Evolutionary conservation across 352 stramenopile species (phyloP), one percentile per base, ranked within the genome.

Genomic region (Elongisporangium anandrum): DNA sequence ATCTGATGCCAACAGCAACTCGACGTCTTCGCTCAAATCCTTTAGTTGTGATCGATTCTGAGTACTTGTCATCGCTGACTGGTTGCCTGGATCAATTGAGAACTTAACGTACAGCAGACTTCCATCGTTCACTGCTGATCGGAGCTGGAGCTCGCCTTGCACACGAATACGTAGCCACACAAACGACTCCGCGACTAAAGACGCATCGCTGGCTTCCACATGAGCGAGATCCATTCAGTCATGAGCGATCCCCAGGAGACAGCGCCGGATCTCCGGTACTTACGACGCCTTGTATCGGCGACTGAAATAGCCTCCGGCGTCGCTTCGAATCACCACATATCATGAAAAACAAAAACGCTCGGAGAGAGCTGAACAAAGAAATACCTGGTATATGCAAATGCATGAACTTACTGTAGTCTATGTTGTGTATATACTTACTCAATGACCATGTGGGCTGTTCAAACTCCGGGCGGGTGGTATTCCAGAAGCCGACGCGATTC

Each of bases 381-480:
- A 34, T 34, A 34, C 7, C 3, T 34, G 7, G 7, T 34, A 34
- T 34, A 34, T 34, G 9, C n/a, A n/a, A n/a, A n/a, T n/a, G n/a
- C 48, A 52, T 26, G 22, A 52, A 26, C 22, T 22, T 52, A 24
- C 48, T 2, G 8, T 15, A 19, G 48, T 52, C 48, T 52, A 24
- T 52, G 7, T 26, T 24, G 19, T 52, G 22, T 9, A n/a, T n/a
- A n/a, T n/a, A 24, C 19, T 52, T 52, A 15, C 48, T 52, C 19
- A 26, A 1, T 52, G 48, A 52, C 4, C 48, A 24, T 57, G 13
- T 17, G 29, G 29, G 9, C 29, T 41, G 29, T 41, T 60, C 3
- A 55, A 53, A 54, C 74, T 88, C 52, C 74, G 66, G 4, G 62
- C 72, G 19, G 69, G 64, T 1, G 72, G 59, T 39, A 83, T 54